Conservation (phyloP, 164 flowering plant species). For the Stephania yunnanensis region DNA sequence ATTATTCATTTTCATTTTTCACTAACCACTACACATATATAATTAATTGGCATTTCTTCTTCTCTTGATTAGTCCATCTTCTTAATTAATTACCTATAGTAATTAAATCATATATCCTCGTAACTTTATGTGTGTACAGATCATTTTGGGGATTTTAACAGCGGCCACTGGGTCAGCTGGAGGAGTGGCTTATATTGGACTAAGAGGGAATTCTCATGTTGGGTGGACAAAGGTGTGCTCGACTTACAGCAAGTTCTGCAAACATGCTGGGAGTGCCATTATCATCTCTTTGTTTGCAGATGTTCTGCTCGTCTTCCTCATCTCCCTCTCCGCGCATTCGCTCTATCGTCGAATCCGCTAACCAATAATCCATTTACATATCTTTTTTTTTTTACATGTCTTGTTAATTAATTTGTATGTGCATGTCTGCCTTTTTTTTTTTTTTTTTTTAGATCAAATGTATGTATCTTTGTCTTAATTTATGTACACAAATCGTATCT, state of each 20-base stretch:
- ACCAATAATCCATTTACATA: not conserved
- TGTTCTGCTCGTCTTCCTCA: constrained; percentile 11
- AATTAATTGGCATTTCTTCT: no score
- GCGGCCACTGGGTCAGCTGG: constrained; percentile 54
- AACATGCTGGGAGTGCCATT: constrained; percentile 9
- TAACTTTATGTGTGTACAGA: constrained; percentile 8
- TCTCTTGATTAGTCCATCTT: no score
- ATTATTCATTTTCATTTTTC: not conserved
- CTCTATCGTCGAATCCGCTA: not conserved
- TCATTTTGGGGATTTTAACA: constrained; percentile 20
- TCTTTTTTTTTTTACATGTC: not conserved
- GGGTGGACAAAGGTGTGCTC: constrained; percentile 17
- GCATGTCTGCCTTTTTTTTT: no score
- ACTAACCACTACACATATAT: no score
- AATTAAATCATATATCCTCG: not conserved
- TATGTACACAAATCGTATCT: no score
- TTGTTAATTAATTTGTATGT: no score
- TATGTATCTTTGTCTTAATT: no score
- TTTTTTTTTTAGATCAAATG: no score
- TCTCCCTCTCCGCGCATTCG: not conserved
- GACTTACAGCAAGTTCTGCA: constrained; percentile 16
- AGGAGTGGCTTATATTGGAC: constrained; percentile 46
- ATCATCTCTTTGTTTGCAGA: constrained; percentile 13
- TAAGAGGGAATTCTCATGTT: constrained; percentile 15
- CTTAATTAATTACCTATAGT: not conserved